These are phyloP conservation scores for Tylopilus rubrobrunneus DNA, from an alignment of 768 basidiomycete genomes.

Conservation along the genomic window DNA sequence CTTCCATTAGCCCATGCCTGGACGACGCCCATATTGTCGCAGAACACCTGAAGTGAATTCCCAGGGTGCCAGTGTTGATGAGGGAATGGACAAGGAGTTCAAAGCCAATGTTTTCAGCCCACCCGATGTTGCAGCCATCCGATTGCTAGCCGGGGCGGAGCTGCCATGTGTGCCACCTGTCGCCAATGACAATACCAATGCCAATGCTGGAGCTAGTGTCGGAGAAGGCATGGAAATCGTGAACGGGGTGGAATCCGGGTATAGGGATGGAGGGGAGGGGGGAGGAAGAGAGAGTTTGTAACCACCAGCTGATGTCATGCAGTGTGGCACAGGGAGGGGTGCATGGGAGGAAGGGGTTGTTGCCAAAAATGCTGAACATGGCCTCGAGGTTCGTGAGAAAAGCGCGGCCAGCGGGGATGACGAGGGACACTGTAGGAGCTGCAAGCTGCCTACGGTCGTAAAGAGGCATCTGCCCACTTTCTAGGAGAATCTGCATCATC, in stretches of 20 bases:
- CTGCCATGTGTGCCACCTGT: too few relatives aligned
- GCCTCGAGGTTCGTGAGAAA: slow-evolving; percentile 20
- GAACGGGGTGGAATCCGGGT: too few relatives aligned
- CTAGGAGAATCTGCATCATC: too few relatives aligned
- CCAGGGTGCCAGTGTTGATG: not conserved
- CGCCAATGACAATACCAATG: too few relatives aligned
- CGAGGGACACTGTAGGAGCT: too few relatives aligned
- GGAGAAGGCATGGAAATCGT: too few relatives aligned
- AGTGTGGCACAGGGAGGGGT: not conserved
- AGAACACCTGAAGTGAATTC: not conserved
- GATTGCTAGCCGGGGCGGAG: slow-evolving; percentile 31
- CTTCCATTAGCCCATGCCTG: not conserved
- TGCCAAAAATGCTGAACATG: slow-evolving; percentile 30
- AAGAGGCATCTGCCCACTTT: too few relatives aligned
- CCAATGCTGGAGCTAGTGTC: too few relatives aligned
- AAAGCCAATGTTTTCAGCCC: slow-evolving; percentile 29
- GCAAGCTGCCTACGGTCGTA: too few relatives aligned
- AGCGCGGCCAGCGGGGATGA: slow-evolving; percentile 29
- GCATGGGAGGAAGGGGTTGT: slow-evolving; percentile 5
- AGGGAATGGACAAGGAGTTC: not conserved
- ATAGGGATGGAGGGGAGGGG: too few relatives aligned
- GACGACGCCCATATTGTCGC: slow-evolving; percentile 9
- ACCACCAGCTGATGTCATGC: not conserved
- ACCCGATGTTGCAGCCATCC: slow-evolving; percentile 36
- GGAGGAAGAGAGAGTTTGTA: not conserved